Conservation (phyloP, 2,329 filamentous ascomycete genomes). For the Trichoderma endophyticum region DNA sequence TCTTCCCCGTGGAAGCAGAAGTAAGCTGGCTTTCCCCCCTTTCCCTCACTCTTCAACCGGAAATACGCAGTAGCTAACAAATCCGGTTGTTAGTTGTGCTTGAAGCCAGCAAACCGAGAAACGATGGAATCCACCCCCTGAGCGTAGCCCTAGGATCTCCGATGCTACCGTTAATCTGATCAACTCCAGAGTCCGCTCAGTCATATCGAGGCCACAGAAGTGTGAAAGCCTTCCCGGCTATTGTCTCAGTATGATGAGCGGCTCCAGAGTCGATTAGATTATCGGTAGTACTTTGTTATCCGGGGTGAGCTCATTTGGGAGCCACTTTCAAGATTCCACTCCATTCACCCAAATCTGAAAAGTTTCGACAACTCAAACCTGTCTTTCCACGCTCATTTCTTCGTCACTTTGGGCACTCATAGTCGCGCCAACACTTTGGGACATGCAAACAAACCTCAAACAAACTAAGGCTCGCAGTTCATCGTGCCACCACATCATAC, state of each 20-base stretch:
- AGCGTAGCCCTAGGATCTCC: not conserved
- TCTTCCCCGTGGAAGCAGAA: not conserved
- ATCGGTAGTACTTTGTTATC: not conserved
- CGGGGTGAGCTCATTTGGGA: not conserved
- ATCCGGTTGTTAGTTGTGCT: not conserved
- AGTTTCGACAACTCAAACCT: too few relatives aligned
- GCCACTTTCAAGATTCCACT: not conserved
- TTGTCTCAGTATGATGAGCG: not conserved
- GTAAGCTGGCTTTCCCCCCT: not conserved
- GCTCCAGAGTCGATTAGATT: not conserved
- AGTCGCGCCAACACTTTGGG: too few relatives aligned
- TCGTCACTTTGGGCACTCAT: too few relatives aligned
- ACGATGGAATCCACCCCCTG: not conserved
- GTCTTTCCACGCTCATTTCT: too few relatives aligned
- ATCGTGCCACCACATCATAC: too few relatives aligned
- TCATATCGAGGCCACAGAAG: not conserved
- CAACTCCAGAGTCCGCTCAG: not conserved
- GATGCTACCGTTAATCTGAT: not conserved
- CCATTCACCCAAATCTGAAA: too few relatives aligned
- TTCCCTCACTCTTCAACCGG: not conserved
- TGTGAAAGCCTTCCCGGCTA: not conserved
- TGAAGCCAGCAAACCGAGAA: not conserved
- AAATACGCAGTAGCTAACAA: not conserved
- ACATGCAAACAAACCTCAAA: too few relatives aligned
- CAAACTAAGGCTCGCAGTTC: too few relatives aligned